These are phyloP conservation scores for Lactifluus echinatus DNA, from an alignment of 768 basidiomycete species.

Conservation along the genomic window DNA sequence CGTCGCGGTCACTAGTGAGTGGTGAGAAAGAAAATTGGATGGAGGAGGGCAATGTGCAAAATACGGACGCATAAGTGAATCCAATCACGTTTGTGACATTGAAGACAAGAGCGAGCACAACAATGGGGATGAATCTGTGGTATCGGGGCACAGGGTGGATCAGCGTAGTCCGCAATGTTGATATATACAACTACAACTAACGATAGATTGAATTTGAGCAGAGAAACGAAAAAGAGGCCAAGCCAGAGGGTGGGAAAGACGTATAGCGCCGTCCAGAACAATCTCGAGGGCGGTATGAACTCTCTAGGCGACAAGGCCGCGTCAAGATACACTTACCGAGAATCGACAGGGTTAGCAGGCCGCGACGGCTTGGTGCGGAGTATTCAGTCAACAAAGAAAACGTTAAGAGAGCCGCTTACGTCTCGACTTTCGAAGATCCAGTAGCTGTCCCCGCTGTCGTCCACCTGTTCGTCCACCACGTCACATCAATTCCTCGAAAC, in stretches of 20 bases:
- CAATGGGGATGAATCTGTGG: constrained; percentile 86
- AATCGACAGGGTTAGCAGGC: constrained; percentile 82
- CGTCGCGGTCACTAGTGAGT: constrained; percentile 68
- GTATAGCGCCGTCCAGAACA: constrained; percentile 72
- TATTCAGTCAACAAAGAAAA: not conserved
- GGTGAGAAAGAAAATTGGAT: not conserved
- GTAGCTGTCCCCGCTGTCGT: constrained; percentile 90
- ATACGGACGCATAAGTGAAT: constrained; percentile 84
- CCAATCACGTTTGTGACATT: constrained; percentile 94
- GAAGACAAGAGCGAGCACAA: constrained; percentile 89
- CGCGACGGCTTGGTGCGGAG: constrained; percentile 56
- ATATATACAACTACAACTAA: constrained; percentile 33
- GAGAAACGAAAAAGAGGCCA: constrained; percentile 76
- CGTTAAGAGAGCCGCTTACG: constrained; percentile 39
- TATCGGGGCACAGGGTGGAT: constrained; percentile 13
- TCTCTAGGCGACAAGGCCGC: not conserved
- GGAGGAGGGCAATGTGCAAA: not conserved
- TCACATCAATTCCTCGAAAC: constrained; percentile 24
- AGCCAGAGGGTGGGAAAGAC: constrained; percentile 85
- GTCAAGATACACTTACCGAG: constrained; percentile 45
- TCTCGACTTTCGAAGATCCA: constrained; percentile 99
- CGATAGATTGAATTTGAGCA: constrained; percentile 85
- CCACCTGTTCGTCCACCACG: constrained; percentile 48
- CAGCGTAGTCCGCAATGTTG: not conserved
- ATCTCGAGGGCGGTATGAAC: not conserved